phyloP scores from a whole-genome alignment of 148 eudicot genomes.

The Rhododendron simsii region DNA sequence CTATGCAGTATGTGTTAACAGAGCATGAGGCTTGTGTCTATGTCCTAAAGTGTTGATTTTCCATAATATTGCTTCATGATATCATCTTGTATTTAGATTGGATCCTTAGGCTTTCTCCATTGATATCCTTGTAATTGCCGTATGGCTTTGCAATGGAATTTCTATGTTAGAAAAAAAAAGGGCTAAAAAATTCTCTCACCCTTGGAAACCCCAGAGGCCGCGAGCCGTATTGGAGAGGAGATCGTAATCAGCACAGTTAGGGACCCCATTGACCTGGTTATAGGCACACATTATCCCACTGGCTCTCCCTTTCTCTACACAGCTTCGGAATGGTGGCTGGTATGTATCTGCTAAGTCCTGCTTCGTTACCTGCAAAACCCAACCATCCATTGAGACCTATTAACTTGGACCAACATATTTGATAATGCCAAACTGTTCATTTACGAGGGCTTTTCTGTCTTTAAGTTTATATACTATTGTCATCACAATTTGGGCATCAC shows the following conservation, averaged over 20 bases:
- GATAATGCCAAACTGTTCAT: not conserved
- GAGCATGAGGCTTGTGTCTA: too few species aligned
- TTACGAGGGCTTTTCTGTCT: not conserved
- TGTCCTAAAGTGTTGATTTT: too few species aligned
- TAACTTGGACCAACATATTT: not conserved
- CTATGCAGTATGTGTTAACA: too few species aligned
- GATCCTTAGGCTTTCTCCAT: too few species aligned
- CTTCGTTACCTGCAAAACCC: conserved; percentile 51
- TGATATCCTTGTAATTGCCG: too few species aligned
- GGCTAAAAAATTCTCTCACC: conserved; percentile 29
- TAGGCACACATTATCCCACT: conserved; percentile 99
- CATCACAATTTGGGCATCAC: not conserved
- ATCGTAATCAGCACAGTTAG: conserved; percentile 73
- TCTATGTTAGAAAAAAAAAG: too few species aligned
- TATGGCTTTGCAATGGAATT: too few species aligned
- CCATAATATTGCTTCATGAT: too few species aligned
- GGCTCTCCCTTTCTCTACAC: conserved; percentile 69
- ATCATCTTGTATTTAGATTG: too few species aligned
- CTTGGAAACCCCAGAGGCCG: conserved; percentile 73
- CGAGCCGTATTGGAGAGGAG: conserved; percentile 67
- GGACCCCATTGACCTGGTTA: conserved; percentile 79
- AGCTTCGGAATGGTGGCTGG: conserved; percentile 81
- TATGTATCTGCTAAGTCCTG: conserved; percentile 95
- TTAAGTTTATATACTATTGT: not conserved
- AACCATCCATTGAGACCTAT: not conserved